phyloP scores from a whole-genome alignment of 805 yeast species.

The Clavispora vitiphila region DNA sequence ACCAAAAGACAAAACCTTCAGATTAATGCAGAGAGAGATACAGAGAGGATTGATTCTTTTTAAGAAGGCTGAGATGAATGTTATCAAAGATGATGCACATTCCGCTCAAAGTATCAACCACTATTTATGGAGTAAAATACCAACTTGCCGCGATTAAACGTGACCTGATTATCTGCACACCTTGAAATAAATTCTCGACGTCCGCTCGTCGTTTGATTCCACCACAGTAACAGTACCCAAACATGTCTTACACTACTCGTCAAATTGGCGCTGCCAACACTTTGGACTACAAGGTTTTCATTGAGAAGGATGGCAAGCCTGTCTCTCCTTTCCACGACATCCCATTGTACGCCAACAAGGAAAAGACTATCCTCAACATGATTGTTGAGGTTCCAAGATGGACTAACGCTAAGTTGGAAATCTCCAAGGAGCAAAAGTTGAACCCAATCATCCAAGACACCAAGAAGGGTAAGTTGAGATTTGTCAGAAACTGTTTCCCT shows the following conservation, averaged over 20 bases:
- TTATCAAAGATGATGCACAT: slow-evolving; percentile 17
- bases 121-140: slow-evolving; percentile 12
- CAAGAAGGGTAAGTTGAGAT: slow-evolving; percentile 70
- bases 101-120: slow-evolving; percentile 4
- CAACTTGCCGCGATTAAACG: slow-evolving; percentile 10
- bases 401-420: slow-evolving; percentile 82
- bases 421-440: slow-evolving; percentile 48
- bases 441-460: slow-evolving; percentile 82
- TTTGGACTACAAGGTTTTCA: slow-evolving; percentile 83
- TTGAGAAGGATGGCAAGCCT: slow-evolving; percentile 91
- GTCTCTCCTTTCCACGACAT: slow-evolving; percentile 87
- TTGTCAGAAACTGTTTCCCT: slow-evolving; percentile 75
- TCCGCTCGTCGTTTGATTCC: not conserved
- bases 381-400: slow-evolving; percentile 53
- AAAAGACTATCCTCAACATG: slow-evolving; percentile 36
- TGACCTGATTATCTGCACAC: slow-evolving; percentile 12
- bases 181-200: slow-evolving; percentile 7
- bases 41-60: slow-evolving; percentile 48
- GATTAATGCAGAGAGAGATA: slow-evolving; percentile 31
- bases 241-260: slow-evolving; percentile 80
- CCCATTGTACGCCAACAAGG: slow-evolving; percentile 84
- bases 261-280: slow-evolving; percentile 95
- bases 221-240: not conserved
- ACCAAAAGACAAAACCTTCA: not conserved
- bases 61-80: slow-evolving; percentile 57